phyloP scores from a whole-genome alignment of 176 grass and related monocot species.

The Urochloa ruziziensis region DNA sequence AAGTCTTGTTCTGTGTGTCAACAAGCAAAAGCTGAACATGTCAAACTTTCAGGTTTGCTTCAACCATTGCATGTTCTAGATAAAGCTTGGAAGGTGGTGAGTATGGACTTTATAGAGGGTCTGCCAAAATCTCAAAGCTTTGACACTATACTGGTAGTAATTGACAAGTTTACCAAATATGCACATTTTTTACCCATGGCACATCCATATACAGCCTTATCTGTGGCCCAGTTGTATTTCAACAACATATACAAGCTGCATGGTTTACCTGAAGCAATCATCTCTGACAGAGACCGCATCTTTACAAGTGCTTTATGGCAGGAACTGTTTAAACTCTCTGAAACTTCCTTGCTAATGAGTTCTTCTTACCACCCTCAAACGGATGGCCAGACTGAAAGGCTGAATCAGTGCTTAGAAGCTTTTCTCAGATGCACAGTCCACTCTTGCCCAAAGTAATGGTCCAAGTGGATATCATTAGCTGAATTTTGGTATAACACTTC shows the following conservation, averaged over 20 bases:
- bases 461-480: neutral
- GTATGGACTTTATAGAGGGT: neutral
- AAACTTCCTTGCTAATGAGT: rapidly evolving
- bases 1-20: too few species aligned
- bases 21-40: too few species aligned
- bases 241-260: too few species aligned
- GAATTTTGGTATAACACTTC: neutral
- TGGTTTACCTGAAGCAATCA: neutral
- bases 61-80: too few species aligned
- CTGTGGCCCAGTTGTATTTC: too few species aligned
- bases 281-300: neutral
- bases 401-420: neutral
- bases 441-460: neutral
- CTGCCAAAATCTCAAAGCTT: neutral
- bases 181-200: neutral
- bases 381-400: neutral
- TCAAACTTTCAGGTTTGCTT: too few species aligned
- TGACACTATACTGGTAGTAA: neutral
- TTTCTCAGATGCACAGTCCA: neutral
- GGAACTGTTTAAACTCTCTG: rapidly evolving
- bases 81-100: too few species aligned
- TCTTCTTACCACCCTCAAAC: neutral
- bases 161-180: neutral
- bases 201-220: neutral
- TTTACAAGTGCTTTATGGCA: neutral